These are phyloP conservation scores for Penicillium paxilli DNA, from an alignment of 495 filamentous ascomycete genomes.

Conservation along the genomic window DNA sequence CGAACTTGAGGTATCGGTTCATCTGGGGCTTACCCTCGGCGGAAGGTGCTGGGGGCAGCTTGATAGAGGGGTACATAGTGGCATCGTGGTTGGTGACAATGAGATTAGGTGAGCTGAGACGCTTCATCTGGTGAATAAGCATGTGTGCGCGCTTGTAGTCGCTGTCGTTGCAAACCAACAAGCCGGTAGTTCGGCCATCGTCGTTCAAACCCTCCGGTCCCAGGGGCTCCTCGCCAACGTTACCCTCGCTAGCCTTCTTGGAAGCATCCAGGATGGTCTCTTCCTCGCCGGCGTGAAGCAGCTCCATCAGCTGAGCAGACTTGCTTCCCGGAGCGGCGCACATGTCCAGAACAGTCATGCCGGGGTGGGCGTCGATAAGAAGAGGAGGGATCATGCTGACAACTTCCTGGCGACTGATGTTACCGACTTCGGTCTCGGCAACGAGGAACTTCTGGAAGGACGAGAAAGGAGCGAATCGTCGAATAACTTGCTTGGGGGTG, in stretches of 20 bases:
- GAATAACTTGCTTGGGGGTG: conserved; percentile 88
- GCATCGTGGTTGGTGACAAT: conserved; percentile 98
- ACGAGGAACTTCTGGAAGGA: conserved; percentile 98
- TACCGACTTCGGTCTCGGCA: conserved; percentile 92
- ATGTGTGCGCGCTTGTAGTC: conserved; percentile 96
- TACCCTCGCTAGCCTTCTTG: conserved; percentile 50
- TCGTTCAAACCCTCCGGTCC: conserved; percentile 62
- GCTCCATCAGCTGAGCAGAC: conserved; percentile 90
- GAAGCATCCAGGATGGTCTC: conserved; percentile 64
- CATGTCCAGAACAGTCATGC: conserved; percentile 91
- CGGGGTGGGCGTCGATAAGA: conserved; percentile 83
- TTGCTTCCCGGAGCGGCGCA: conserved; percentile 97
- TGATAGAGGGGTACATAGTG: conserved; percentile 89
- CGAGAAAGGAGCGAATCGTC: conserved; percentile 87
- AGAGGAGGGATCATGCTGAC: conserved; percentile 99
- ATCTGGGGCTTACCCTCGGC: conserved; percentile 48
- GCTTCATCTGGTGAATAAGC: conserved; percentile 96
- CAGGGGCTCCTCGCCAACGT: conserved; percentile 46
- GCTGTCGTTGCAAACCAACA: conserved; percentile 92
- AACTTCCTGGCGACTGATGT: conserved; percentile 94
- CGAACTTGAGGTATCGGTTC: conserved; percentile 87
- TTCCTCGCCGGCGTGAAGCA: conserved; percentile 91
- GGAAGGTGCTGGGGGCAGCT: conserved; percentile 57
- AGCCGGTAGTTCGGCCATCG: conserved; percentile 81
- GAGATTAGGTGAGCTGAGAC: conserved; percentile 92